phyloP scores from a whole-genome alignment of 2,329 filamentous ascomycete species.

The Penicillium sp. region DNA sequence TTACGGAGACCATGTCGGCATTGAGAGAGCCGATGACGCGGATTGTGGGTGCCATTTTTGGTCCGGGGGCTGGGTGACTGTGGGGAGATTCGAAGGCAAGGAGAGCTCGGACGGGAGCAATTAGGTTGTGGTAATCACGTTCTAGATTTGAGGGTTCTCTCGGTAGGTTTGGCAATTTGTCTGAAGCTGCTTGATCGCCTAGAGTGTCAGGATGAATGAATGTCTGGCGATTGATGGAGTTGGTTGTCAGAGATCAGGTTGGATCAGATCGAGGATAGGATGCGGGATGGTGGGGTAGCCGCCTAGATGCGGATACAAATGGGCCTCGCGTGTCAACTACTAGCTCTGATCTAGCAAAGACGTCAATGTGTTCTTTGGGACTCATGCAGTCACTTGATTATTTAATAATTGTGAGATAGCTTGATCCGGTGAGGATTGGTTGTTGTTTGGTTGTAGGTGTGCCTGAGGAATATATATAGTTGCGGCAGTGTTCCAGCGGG shows the following conservation, averaged over 20 bases:
- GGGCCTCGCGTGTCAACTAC: background rate
- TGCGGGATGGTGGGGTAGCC: conserved; percentile 2
- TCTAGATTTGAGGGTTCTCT: background rate
- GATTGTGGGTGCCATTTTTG: conserved; percentile 59
- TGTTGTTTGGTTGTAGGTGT: no score
- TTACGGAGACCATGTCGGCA: conserved; percentile 88
- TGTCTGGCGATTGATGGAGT: background rate
- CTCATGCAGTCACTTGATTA: background rate
- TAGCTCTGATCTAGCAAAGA: background rate
- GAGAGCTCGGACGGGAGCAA: background rate
- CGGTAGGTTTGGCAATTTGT: background rate
- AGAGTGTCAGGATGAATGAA: background rate
- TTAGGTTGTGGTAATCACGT: background rate
- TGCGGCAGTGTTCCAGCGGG: no score
- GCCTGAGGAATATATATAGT: no score
- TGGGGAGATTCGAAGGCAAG: background rate
- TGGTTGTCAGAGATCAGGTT: background rate
- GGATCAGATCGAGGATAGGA: background rate
- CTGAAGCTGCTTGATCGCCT: background rate
- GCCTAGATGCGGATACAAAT: background rate
- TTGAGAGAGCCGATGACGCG: conserved; percentile 92
- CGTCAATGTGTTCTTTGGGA: background rate
- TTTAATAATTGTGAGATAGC: no score
- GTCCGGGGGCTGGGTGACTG: background rate
- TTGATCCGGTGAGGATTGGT: no score